A percentile compares a stretch with the other conserved stretches of the same genome.
Evolutionary conservation across 2,329 filamentous ascomycete genomes (phyloP).

Genomic region (Alternaria rosae): DNA sequence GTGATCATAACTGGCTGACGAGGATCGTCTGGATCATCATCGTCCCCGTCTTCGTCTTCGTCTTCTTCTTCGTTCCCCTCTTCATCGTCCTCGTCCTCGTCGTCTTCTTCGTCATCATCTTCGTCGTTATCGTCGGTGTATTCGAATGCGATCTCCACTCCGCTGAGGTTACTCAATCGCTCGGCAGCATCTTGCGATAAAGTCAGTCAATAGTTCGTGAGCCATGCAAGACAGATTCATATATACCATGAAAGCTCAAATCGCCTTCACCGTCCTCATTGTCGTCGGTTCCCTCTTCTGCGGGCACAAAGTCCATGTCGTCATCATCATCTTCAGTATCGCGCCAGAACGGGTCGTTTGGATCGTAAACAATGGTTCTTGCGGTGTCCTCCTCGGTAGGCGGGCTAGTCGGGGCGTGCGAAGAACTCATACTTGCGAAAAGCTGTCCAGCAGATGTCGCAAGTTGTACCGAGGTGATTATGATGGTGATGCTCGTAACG

Average conservation of each 20-base stretch:
- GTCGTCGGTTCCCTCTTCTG: constrained; percentile 50
- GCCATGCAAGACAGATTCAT: background rate
- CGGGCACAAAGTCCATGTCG: constrained; percentile 61
- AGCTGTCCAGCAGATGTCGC: constrained; percentile 1
- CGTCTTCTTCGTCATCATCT: constrained; percentile 33
- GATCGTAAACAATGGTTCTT: constrained; percentile 41
- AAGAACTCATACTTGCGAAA: constrained; percentile 35
- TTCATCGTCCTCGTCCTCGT: constrained; percentile 48
- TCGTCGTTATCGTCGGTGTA: constrained; percentile 50
- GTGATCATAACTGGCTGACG: constrained; percentile 51
- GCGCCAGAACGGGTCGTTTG: constrained; percentile 44
- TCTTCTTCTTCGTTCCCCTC: constrained; percentile 36
- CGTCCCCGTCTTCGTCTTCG: constrained; percentile 34
- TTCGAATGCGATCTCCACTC: constrained; percentile 53
- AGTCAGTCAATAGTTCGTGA: constrained; percentile 3
- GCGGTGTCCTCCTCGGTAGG: constrained; percentile 36
- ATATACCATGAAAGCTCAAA: constrained; percentile 46
- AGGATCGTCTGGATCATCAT: constrained; percentile 18
- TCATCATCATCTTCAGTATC: constrained; percentile 50
- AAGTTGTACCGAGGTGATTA: constrained; percentile 12
- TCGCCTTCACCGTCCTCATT: constrained; percentile 51
- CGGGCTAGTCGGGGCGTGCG: constrained; percentile 29
- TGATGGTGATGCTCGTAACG: constrained; percentile 9
- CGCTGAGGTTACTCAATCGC: constrained; percentile 51
- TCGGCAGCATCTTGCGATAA: constrained; percentile 49